Conservation (phyloP, 2,329 filamentous ascomycete species). For the Rhytidhysteron rufulum region DNA sequence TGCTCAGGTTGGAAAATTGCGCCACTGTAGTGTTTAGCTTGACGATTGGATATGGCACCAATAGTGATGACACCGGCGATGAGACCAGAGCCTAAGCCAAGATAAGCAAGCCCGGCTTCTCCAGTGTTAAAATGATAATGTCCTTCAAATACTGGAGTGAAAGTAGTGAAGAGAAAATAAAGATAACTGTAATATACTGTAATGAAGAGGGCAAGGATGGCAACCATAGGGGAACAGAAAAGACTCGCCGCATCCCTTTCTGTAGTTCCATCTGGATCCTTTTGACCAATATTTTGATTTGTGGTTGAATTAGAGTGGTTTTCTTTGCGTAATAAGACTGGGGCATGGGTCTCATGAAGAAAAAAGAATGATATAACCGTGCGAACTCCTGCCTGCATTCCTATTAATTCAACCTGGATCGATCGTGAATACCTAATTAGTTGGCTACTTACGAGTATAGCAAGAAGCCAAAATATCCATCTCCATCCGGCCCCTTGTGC, state of each 20-base stretch:
- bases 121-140: constrained; percentile 52
- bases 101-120: constrained; percentile 57
- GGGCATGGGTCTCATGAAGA: constrained; percentile 59
- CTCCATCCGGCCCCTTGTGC: constrained; percentile 7
- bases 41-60: too few species aligned
- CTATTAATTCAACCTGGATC: neutral
- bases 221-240: constrained; percentile 54
- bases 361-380: constrained; percentile 44
- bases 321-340: constrained; percentile 59
- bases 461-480: constrained; percentile 9
- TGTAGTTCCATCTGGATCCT: constrained; percentile 2
- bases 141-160: constrained; percentile 51
- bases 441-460: constrained; percentile 6
- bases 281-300: constrained; percentile 22
- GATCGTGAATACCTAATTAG: neutral
- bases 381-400: neutral
- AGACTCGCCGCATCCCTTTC: constrained; percentile 19
- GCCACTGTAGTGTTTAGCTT: constrained; percentile 41
- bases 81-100: constrained; percentile 58
- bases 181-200: constrained; percentile 56
- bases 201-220: constrained; percentile 48
- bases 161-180: constrained; percentile 57
- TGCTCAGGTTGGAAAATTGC: constrained; percentile 1
- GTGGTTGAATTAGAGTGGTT: constrained; percentile 49
- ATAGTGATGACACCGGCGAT: too few species aligned